A percentile compares a stretch with the other conserved stretches of the same genome.
Evolutionary conservation across 805 yeast genomes (phyloP).

Genomic region (Metschnikowia orientalis): DNA sequence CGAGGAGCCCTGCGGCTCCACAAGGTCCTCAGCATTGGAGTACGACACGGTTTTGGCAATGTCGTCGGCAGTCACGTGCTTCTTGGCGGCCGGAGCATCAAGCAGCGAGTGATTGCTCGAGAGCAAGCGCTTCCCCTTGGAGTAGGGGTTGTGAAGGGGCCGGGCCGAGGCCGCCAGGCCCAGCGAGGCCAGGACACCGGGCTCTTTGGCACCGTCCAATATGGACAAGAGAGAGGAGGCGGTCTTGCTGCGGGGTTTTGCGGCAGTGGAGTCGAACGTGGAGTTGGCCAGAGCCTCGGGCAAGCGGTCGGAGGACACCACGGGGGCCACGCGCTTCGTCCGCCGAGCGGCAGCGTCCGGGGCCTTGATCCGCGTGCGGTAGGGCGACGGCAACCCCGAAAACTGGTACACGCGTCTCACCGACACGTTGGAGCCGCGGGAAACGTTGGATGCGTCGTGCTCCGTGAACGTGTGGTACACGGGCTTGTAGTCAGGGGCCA

Average conservation of each 20-base stretch:
- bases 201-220: conserved; percentile 25
- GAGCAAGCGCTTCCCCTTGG: conserved; percentile 10
- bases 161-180: conserved; percentile 1
- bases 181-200: not conserved
- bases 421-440: conserved; percentile 26
- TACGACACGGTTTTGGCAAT: conserved; percentile 34
- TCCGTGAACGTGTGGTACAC: conserved; percentile 31
- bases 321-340: conserved; percentile 12
- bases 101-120: conserved; percentile 8
- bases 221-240: conserved; percentile 48
- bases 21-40: conserved; percentile 28
- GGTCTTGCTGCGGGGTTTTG: conserved; percentile 39
- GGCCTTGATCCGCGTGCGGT: conserved; percentile 36
- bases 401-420: conserved; percentile 42
- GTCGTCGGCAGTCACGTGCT: conserved; percentile 28
- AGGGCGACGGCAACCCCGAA: conserved; percentile 44
- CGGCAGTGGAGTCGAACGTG: conserved; percentile 4
- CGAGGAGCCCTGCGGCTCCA: conserved; percentile 6
- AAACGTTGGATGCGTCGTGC: conserved; percentile 9
- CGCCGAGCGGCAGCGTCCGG: conserved; percentile 22
- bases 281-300: conserved; percentile 4
- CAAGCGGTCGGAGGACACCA: conserved; percentile 3
- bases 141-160: conserved; percentile 18
- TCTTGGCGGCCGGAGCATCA: conserved; percentile 8
- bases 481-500: conserved; percentile 38